Evolutionary conservation across 2,329 filamentous ascomycete genomes (phyloP), one percentile per base, ranked within the genome.

Genomic region (Emmonsiellopsis sp.): DNA sequence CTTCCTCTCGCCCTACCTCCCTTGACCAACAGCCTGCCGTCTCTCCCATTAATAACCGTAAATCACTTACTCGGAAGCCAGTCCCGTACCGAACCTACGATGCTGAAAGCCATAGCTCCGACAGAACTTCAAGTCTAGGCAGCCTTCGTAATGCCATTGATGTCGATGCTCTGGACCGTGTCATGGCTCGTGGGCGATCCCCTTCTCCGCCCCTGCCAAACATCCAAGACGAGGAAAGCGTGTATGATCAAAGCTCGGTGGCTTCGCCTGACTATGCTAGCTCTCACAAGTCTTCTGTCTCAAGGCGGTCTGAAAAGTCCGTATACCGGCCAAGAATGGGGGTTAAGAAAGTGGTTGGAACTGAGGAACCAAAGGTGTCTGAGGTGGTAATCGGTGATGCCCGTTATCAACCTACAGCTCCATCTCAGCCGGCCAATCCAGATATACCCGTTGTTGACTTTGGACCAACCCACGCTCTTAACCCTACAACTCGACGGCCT

Each of bases 361-460:
- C 74, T 49, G 72, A 74, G 6, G 72, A 73, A 37, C 62, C 73
- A n/a, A 65, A 65, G 55, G 72, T 68, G 42, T 68, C 70, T 37
- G 72, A 75, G 32, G 62, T 74, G 56, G 72, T 72, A 47, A 74
- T 76, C 52, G 73, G 75, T 13, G 76, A 78, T 63, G 69, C 69
- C 55, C 73, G 65, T 55, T 76, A 76, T 59, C 61, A 66, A 47
- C 61, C 69, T 42, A 64, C 70, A 38, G 58, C 65, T 15, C 45
- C 58, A n/a, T 45, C 35, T 40, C 46, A 35, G 11, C 63, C 63
- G 34, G 59, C 46, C 13, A 72, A 73, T 11, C 75, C 80, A 26
- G 77, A 82, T 54, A 83, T 95, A 56, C 88, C 89, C 1, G 73
- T 79, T 4, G 81, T 95, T 57, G 85, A 96, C 67, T 96, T 96